phyloP scores from a whole-genome alignment of 306 rosid genomes.

The Rosa chinensis region DNA sequence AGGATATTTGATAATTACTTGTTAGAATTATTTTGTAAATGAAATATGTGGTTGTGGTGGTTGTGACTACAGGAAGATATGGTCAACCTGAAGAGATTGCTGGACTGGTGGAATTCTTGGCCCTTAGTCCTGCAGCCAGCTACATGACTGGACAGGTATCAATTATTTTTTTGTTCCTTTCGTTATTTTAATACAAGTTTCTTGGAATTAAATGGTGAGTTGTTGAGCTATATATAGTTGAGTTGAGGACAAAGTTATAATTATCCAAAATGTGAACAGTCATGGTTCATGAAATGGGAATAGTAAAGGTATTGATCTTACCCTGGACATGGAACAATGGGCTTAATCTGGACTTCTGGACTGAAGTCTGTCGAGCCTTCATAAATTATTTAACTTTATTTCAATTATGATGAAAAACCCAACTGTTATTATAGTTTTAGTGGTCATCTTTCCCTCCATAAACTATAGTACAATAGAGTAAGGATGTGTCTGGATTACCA shows the following conservation, averaged over 20 bases:
- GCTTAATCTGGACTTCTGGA: neutral
- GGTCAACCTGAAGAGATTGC: conserved; percentile 98
- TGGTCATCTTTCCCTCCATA: neutral
- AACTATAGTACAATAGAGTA: neutral
- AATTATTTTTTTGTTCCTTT: neutral
- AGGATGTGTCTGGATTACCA: neutral
- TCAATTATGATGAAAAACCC: neutral
- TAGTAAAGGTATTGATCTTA: neutral
- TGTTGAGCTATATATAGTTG: neutral
- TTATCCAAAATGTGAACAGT: neutral
- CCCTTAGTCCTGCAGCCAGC: conserved; percentile 81
- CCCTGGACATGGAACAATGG: neutral
- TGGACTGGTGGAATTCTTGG: conserved; percentile 94
- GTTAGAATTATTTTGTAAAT: conserved; percentile 15
- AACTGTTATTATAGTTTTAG: neutral
- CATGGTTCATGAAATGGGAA: neutral
- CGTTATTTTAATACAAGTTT: neutral
- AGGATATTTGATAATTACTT: conserved; percentile 9
- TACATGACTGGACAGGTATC: conserved; percentile 95
- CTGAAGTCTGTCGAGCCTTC: neutral
- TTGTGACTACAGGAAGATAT: conserved; percentile 67
- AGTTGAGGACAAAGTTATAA: neutral
- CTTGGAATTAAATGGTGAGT: neutral
- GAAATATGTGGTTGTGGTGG: conserved; percentile 19
- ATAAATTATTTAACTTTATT: neutral